Evolutionary conservation across 2,329 filamentous ascomycete genomes (phyloP), one percentile per base, ranked within the genome.

Genomic region (Calycina marina): DNA sequence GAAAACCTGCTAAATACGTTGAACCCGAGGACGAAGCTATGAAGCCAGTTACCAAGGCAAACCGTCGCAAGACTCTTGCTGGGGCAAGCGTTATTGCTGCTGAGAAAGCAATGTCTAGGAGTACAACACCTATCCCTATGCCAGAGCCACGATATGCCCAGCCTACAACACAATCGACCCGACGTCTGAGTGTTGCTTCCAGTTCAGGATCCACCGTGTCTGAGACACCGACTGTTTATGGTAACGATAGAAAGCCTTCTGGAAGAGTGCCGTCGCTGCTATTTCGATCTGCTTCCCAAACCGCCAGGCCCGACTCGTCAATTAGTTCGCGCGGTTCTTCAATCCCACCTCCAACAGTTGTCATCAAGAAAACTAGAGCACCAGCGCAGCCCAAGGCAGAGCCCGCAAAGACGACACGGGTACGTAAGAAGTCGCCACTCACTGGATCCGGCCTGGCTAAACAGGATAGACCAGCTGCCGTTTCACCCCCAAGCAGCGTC

Each of bases 61-160:
- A 58, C 41, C 66, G 77, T 18, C 61, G 78, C 33, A 77, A 62
- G 40, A 83, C 76, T 1, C 67, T 77, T 27, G 67, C 64, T 16
- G 66, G 65, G 16, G 52, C 65, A 1, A 54, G 66, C 2, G 57
- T 62, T 20, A 45, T 68, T 5, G 55, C 60, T 24, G 53, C 51
- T 10, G 59, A 63, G 14, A 62, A 62, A 51, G 43, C 35, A 27
- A 31, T 31, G 22, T 34, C 34, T 18, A 40, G 44, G 34, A 44
- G 47, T 32, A 42, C 42, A 20, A 48, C 37, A 18, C 47, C 39
- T 40, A 50, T 48, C 49, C 47, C 39, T 40, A 50, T 48, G 49
- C 53, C 48, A 24, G 44, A 47, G 18, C 34, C 41, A 15, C 40
- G 34, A 12, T 45, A 47, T 18, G 30, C 39, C 18, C 46, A 48